Percentiles rank a stretch among this genome's conserved stretches.
phyloP scores from a whole-genome alignment of 2,329 filamentous ascomycete genomes.

The Aspergillus viridinutans region DNA sequence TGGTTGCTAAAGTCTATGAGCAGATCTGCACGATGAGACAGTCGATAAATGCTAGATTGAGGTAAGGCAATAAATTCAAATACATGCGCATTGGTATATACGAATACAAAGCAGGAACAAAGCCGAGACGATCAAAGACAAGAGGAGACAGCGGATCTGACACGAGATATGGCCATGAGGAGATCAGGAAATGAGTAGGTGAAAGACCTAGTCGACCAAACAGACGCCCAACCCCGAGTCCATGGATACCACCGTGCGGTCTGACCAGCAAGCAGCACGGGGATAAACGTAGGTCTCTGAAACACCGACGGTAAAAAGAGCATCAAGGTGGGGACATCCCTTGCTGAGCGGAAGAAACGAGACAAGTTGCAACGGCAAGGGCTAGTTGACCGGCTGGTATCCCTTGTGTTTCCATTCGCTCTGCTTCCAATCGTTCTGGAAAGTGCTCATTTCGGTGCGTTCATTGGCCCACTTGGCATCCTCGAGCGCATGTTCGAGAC shows the following conservation, averaged over 20 bases:
- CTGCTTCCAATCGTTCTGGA: slow-evolving; percentile 37
- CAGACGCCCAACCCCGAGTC: not conserved
- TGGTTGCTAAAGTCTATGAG: no score
- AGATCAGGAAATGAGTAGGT: not conserved
- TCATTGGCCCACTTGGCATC: slow-evolving; percentile 44
- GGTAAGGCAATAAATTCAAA: not conserved
- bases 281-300: not conserved
- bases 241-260: no score
- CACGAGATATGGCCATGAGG: not conserved
- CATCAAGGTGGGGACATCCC: not conserved
- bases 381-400: slow-evolving; percentile 25
- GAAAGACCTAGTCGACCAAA: not conserved
- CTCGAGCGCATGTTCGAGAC: slow-evolving; percentile 45
- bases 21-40: no score
- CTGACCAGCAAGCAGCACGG: no score
- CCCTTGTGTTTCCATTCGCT: slow-evolving; percentile 30
- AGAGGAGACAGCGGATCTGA: not conserved
- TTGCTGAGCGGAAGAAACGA: not conserved
- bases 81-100: slow-evolving; percentile 14
- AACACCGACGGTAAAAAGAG: not conserved
- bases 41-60: not conserved
- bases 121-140: not conserved
- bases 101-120: slow-evolving; percentile 8
- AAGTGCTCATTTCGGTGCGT: slow-evolving; percentile 36
- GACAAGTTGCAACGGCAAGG: not conserved